Percentiles rank a stretch among this genome's conserved stretches.
Conservation (phyloP, 129 eudicot species). For the Gnaphalium uliginosum region DNA sequence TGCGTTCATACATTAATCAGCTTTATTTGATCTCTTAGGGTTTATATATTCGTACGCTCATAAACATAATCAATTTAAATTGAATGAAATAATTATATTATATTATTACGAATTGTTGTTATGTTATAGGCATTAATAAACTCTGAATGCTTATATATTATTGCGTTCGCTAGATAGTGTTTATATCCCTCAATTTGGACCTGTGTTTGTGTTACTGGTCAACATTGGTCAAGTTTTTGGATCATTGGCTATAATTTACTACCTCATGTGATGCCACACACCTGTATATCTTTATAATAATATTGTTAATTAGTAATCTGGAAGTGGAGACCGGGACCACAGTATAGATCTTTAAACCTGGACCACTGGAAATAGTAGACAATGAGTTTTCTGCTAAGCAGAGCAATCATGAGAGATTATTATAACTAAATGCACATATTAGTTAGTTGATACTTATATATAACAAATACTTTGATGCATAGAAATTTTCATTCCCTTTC, state of each 20-base stretch:
- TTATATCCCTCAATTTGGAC: not conserved
- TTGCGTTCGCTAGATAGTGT: too few species aligned
- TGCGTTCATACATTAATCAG: too few species aligned
- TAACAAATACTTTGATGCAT: constrained; percentile 10
- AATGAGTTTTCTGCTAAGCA: constrained; percentile 17
- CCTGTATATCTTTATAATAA: constrained; percentile 1
- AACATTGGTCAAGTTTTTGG: not conserved
- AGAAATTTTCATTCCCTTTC: constrained; percentile 6
- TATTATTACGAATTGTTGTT: not conserved
- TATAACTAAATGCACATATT: not conserved
- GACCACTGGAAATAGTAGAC: constrained; percentile 17
- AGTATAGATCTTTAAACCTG: constrained; percentile 11
- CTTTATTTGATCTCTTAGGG: not conserved
- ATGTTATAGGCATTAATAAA: too few species aligned
- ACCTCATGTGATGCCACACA: constrained; percentile 1
- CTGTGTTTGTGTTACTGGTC: not conserved
- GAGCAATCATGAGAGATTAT: not conserved
- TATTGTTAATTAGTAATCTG: constrained; percentile 11
- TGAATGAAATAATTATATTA: not conserved
- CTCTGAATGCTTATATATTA: too few species aligned
- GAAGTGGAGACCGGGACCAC: constrained; percentile 33
- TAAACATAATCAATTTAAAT: not conserved
- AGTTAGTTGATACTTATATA: not conserved
- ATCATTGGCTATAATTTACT: not conserved
- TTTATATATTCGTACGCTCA: not conserved